Percentiles rank a stretch among this genome's conserved stretches.
Evolutionary conservation across 495 filamentous ascomycete species (phyloP).

Genomic region (Daldinia loculata): DNA sequence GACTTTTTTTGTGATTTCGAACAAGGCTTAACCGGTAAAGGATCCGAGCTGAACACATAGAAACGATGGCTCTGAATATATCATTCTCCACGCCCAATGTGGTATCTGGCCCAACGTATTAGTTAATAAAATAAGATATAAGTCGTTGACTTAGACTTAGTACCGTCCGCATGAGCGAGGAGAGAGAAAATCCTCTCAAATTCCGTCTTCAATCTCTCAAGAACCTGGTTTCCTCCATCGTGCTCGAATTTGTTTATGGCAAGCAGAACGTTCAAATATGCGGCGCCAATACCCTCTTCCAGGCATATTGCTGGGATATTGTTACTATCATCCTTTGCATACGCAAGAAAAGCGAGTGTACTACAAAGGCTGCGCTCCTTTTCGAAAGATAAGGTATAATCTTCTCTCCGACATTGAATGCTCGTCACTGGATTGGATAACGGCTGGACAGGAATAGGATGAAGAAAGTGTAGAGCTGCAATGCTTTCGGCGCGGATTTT

Average conservation of each 20-base stretch:
- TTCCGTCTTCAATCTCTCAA: conserved; percentile 41
- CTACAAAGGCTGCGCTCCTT: conserved; percentile 45
- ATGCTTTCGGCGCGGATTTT: conserved; percentile 42
- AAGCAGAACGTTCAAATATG: conserved; percentile 46
- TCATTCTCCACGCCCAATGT: conserved; percentile 30
- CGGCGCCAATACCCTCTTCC: conserved; percentile 43
- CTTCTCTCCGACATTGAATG: conserved; percentile 8
- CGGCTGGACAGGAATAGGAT: conserved; percentile 40
- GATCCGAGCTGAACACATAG: conserved; percentile 50
- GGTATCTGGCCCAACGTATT: background rate
- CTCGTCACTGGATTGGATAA: conserved; percentile 37
- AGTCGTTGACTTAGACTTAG: conserved; percentile 4
- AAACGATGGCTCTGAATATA: conserved; percentile 47
- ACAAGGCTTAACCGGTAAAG: conserved; percentile 44
- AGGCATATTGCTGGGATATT: conserved; percentile 53
- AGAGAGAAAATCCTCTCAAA: conserved; percentile 46
- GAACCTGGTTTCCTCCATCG: conserved; percentile 12
- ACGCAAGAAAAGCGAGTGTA: conserved; percentile 53
- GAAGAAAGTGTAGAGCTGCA: conserved; percentile 44
- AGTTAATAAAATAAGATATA: conserved; percentile 1
- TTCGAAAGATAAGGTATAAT: conserved; percentile 46
- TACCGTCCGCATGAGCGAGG: conserved; percentile 34
- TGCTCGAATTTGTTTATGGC: conserved; percentile 48
- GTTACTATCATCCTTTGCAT: conserved; percentile 42
- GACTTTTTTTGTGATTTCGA: conserved; percentile 21